Evolutionary conservation across 768 basidiomycete species (phyloP).

Genomic region (Termitomyces sp.): DNA sequence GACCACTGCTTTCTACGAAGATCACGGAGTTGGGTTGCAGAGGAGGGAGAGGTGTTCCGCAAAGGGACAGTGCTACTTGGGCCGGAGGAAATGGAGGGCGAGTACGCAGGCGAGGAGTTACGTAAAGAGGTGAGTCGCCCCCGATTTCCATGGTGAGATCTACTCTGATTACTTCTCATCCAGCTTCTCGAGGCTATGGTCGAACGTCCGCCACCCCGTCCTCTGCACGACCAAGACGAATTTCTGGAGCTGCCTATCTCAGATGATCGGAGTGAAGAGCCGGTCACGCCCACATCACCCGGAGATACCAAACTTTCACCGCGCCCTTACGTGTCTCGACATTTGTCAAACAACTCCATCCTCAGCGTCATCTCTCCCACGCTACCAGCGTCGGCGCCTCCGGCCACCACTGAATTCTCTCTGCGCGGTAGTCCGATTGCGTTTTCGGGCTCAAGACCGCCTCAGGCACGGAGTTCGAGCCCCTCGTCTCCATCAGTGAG

Average conservation of each 20-base stretch:
- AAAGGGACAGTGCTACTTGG: conserved; percentile 80
- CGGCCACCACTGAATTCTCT: conserved; percentile 10
- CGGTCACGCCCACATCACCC: conserved; percentile 22
- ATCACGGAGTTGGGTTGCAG: conserved; percentile 79
- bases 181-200: conserved; percentile 84
- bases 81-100: conserved; percentile 85
- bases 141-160: background rate
- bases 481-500: background rate
- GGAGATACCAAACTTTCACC: conserved; percentile 39
- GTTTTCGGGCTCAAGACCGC: conserved; percentile 10
- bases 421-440: conserved; percentile 10
- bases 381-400: conserved; percentile 14
- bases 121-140: conserved; percentile 58
- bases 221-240: conserved; percentile 60
- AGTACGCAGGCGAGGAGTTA: conserved; percentile 85
- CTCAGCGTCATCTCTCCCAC: conserved; percentile 34
- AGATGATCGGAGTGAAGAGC: conserved; percentile 12
- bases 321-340: conserved; percentile 58
- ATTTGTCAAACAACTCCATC: conserved; percentile 39
- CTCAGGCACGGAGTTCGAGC: conserved; percentile 9
- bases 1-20: conserved; percentile 24
- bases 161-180: background rate
- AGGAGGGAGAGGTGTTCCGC: conserved; percentile 95
- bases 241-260: conserved; percentile 27
- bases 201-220: conserved; percentile 76